These are phyloP conservation scores for Ophidiomyces ophidiicola DNA, from an alignment of 2,329 filamentous ascomycete genomes.

Conservation along the genomic window DNA sequence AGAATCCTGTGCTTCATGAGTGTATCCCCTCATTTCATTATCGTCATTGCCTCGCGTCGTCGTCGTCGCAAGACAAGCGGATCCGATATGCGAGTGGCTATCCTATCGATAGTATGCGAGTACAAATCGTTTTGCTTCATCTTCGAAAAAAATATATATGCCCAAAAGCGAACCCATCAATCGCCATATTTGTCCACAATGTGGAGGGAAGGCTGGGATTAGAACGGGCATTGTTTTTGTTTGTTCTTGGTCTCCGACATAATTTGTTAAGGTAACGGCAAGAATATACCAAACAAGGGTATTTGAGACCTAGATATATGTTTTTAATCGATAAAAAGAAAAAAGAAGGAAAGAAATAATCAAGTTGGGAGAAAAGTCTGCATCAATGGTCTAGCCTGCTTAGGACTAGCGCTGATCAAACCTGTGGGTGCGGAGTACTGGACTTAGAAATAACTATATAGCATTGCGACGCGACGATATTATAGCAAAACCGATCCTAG, in stretches of 20 bases:
- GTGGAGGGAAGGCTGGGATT: conserved; percentile 27
- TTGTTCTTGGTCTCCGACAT: conserved; percentile 33
- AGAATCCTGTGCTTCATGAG: too few species aligned
- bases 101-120: too few species aligned
- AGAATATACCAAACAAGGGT: conserved; percentile 30
- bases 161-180: conserved; percentile 36
- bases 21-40: too few species aligned
- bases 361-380: conserved; percentile 7
- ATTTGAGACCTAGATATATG: conserved; percentile 31
- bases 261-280: conserved; percentile 32
- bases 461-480: neutral
- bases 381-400: neutral
- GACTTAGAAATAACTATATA: neutral
- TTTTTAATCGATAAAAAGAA: conserved; percentile 18
- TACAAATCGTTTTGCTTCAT: too few species aligned
- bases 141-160: too few species aligned
- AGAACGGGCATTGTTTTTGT: conserved; percentile 28
- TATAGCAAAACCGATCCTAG: too few species aligned
- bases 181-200: conserved; percentile 19
- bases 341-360: conserved; percentile 17
- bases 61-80: too few species aligned
- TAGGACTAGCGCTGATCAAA: neutral
- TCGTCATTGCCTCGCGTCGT: too few species aligned
- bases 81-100: too few species aligned
- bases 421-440: neutral